Conservation (phyloP, 2,329 filamentous ascomycete genomes). For the Diaporthe sp. region DNA sequence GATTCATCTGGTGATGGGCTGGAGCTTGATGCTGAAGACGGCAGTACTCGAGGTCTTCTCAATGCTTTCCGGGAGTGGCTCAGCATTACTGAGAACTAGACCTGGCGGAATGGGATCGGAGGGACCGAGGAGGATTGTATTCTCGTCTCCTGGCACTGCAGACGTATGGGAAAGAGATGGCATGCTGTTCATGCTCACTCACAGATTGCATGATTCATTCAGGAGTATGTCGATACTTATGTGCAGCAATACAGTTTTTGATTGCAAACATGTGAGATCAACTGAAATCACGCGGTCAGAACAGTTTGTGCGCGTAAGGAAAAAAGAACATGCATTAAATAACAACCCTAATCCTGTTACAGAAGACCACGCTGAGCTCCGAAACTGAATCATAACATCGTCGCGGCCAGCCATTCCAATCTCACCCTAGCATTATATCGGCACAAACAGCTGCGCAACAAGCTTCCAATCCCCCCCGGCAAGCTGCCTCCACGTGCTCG, state of each 20-base stretch:
- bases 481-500: slow-evolving; percentile 38
- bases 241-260: background rate
- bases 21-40: background rate
- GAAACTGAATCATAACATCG: slow-evolving; percentile 2
- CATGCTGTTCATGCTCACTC: too few species aligned
- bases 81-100: background rate
- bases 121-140: too few species aligned
- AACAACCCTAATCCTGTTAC: background rate
- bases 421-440: background rate
- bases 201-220: too few species aligned
- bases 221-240: background rate
- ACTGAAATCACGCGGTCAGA: too few species aligned
- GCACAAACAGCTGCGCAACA: slow-evolving; percentile 34
- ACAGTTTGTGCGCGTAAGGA: background rate
- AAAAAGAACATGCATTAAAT: background rate
- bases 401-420: background rate
- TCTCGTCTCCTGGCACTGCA: too few species aligned
- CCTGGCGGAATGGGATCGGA: background rate
- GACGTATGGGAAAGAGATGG: too few species aligned
- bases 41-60: background rate
- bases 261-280: background rate
- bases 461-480: slow-evolving; percentile 36
- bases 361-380: background rate
- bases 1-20: background rate
- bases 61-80: background rate